Percentiles rank a stretch among this genome's conserved stretches.
Evolutionary conservation across 75 land plant species (phyloP).

Genomic region (Pinus tabuliformis): DNA sequence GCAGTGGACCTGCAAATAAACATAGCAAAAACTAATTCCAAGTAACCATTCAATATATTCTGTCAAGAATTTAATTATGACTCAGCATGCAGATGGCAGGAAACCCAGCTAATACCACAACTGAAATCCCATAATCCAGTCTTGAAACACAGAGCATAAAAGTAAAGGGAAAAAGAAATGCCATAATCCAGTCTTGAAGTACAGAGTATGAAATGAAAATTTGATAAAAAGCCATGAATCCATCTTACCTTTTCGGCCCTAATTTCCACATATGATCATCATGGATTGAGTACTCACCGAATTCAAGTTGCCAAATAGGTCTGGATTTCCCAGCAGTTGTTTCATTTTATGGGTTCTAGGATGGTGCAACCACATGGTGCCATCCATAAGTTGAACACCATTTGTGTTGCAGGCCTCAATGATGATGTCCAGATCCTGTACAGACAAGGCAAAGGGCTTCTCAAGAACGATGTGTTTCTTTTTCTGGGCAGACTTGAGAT

Average conservation of each 20-base stretch:
- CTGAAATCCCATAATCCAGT: no score
- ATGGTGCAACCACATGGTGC: constrained; percentile 91
- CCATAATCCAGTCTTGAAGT: no score
- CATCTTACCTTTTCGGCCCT: no score
- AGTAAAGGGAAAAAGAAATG: no score
- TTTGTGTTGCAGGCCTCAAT: constrained; percentile 40
- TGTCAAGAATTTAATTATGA: neutral
- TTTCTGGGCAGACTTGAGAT: constrained; percentile 50
- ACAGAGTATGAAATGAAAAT: no score
- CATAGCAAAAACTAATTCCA: neutral
- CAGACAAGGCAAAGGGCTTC: constrained; percentile 68
- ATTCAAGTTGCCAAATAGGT: constrained; percentile 52
- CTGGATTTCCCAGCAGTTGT: constrained; percentile 25
- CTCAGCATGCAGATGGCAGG: neutral
- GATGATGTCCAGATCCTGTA: constrained; percentile 57
- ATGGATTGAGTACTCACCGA: constrained; percentile 20
- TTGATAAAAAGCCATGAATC: no score
- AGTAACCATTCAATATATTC: no score
- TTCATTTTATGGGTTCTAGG: constrained; percentile 70
- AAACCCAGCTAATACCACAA: neutral
- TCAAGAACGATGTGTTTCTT: constrained; percentile 80
- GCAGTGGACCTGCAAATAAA: constrained; percentile 4
- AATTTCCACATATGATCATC: no score
- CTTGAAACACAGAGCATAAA: no score
- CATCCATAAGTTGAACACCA: constrained; percentile 81